These are phyloP conservation scores for Cladosporium sp. DNA, from an alignment of 2,329 filamentous ascomycete genomes.

Conservation along the genomic window DNA sequence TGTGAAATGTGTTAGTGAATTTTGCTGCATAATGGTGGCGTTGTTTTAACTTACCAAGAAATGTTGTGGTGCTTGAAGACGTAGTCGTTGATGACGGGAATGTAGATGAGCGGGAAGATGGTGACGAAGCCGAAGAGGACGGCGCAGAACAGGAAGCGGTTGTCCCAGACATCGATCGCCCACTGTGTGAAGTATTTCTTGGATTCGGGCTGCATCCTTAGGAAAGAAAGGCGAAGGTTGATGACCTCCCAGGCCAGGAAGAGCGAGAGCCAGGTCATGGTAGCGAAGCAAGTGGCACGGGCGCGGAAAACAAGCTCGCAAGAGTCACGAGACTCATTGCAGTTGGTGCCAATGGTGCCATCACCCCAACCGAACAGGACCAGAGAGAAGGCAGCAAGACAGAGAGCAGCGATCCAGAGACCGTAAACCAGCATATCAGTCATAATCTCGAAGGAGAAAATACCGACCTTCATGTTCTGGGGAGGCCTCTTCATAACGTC, in stretches of 20 bases:
- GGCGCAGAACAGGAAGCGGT: conserved; percentile 57
- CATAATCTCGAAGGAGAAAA: conserved; percentile 75
- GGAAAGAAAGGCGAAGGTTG: conserved; percentile 68
- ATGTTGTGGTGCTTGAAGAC: conserved; percentile 66
- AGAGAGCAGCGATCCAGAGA: conserved; percentile 67
- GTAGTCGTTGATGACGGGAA: conserved; percentile 60
- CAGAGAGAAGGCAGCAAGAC: conserved; percentile 59
- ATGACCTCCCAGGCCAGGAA: conserved; percentile 79
- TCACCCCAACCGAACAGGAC: conserved; percentile 60
- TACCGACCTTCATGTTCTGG: conserved; percentile 62
- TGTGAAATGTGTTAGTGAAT: background rate
- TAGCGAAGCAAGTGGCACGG: conserved; percentile 69
- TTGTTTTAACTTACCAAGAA: conserved; percentile 41
- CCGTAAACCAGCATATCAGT: conserved; percentile 79
- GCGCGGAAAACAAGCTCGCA: conserved; percentile 67
- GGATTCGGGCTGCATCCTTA: conserved; percentile 64
- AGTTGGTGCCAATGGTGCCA: conserved; percentile 49
- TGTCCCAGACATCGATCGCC: conserved; percentile 65
- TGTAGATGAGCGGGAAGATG: conserved; percentile 53
- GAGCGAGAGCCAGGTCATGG: conserved; percentile 70
- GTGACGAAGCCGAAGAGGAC: conserved; percentile 42
- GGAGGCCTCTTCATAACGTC: conserved; percentile 80
- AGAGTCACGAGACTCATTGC: conserved; percentile 55
- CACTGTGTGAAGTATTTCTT: conserved; percentile 62
- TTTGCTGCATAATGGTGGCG: background rate